These are phyloP conservation scores for Yamadazyma spencermartinsiae DNA, from an alignment of 1,139 yeast species.

Conservation along the genomic window DNA sequence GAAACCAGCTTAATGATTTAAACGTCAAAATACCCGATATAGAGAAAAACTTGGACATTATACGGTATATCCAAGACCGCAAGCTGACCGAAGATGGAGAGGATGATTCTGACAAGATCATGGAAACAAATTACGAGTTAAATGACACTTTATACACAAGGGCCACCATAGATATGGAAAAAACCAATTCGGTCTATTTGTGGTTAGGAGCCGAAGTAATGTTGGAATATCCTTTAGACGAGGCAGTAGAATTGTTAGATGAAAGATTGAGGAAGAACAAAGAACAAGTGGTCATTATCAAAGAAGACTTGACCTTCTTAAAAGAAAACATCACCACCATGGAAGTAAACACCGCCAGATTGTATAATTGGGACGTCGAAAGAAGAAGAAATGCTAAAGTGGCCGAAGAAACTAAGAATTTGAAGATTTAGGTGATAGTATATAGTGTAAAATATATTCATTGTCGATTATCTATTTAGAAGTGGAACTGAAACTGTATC, in stretches of 20 bases:
- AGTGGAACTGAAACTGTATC: background rate
- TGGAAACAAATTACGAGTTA: constrained; percentile 80
- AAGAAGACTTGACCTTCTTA: constrained; percentile 85
- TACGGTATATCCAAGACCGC: constrained; percentile 55
- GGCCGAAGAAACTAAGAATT: constrained; percentile 36
- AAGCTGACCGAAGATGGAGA: constrained; percentile 32
- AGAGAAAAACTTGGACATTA: constrained; percentile 75
- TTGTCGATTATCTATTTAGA: background rate
- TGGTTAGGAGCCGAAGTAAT: constrained; percentile 99
- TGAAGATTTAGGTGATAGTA: constrained; percentile 4
- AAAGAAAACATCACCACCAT: constrained; percentile 94
- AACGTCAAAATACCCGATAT: constrained; percentile 86
- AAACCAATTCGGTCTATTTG: constrained; percentile 58
- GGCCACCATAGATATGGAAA: constrained; percentile 62
- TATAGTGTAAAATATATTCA: background rate
- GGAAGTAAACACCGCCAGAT: constrained; percentile 96
- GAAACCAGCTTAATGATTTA: constrained; percentile 65
- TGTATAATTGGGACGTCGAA: constrained; percentile 95
- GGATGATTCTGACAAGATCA: constrained; percentile 35
- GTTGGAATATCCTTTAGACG: constrained; percentile 91
- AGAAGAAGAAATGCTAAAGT: constrained; percentile 57
- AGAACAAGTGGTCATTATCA: constrained; percentile 57
- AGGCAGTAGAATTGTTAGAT: constrained; percentile 71
- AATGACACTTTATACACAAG: constrained; percentile 89
- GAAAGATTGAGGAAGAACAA: constrained; percentile 65